Base-by-base conservation (phyloP, 192 early-diverging fungal genomes). In the Phycomyces nitens region DNA sequence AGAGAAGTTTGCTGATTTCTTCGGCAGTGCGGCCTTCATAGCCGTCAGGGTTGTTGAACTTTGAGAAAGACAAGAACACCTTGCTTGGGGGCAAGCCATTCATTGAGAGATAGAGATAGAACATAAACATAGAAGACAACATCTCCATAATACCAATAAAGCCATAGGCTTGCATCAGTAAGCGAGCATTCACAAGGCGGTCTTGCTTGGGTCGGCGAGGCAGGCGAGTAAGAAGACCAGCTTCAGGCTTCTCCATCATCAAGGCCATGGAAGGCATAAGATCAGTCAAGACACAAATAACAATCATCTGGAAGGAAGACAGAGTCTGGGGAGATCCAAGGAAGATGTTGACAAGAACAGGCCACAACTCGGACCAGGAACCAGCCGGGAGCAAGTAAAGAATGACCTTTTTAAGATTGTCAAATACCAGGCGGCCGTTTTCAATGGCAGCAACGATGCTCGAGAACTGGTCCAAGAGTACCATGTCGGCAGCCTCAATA, bases 331-430 rank as follows among this genome's bases (percentile, higher is more conserved):
- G 94, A 34, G 88, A 81, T 10, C 94, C 94, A 4, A 96, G 71
- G 29, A 91, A 91, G 16, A 91, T 81, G 66, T 89, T 93, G 38
- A 87, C 70, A 26, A 96, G 44, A 7, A 92, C 88, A 11, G 92
- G 85, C 76, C 84, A 75, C 39, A 93, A 79, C 66, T 96, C 91
- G 57, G 83, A 82, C 78, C 86, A 80, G 44, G 83, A 83, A 42
- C 89, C 90, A 47, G 88, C 85, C 0, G 93, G 91, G 60, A 95
- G 65, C 53, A 94, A 73, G 60, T 94, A 95, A 1, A 88, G 63
- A 72, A 93, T 88, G 24, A 92, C 91, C 73, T 96, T 94, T 66
- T 92, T 86, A 34, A 94, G 68, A 77, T 96, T 96, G 69, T 90
- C 84, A 72, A 94, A 96, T 16, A 89, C 84, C 26, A 94, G 67